Evolutionary conservation across 179 eudicot species (phyloP).

Genomic region (Silene noctiflora): DNA sequence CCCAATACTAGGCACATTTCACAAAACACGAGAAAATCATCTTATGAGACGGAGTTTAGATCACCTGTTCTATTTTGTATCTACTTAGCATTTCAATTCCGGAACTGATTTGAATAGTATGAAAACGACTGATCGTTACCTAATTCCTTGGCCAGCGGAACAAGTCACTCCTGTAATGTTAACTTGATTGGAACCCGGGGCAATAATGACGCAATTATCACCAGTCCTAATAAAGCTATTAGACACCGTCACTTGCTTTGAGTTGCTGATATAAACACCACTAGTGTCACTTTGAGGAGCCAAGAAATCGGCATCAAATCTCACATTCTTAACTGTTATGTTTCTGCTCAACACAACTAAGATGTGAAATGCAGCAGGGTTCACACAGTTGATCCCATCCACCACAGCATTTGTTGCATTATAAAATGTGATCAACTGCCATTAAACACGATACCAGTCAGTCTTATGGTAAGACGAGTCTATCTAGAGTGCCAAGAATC

Average conservation of each 20-base stretch:
- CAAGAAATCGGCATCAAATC: conserved; percentile 6
- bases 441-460: not conserved
- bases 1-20: conserved; percentile 10
- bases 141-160: conserved; percentile 19
- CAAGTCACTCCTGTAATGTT: conserved; percentile 12
- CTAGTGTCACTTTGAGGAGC: conserved; percentile 16
- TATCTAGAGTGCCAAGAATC: too few species aligned
- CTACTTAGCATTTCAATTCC: too few species aligned
- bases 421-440: conserved; percentile 9
- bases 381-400: conserved; percentile 11
- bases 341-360: conserved; percentile 14
- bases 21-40: not conserved
- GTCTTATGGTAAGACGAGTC: too few species aligned
- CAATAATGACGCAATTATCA: conserved; percentile 16
- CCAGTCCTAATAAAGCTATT: conserved; percentile 19
- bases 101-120: too few species aligned
- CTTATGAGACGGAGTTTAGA: not conserved
- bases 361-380: conserved; percentile 14
- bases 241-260: conserved; percentile 11
- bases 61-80: too few species aligned
- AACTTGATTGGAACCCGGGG: conserved; percentile 14
- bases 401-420: conserved; percentile 11
- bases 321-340: conserved; percentile 17
- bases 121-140: not conserved
- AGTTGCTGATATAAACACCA: conserved; percentile 16